A percentile compares a stretch with the other conserved stretches of the same genome.
Conservation (phyloP, 768 basidiomycete genomes). For the Mycena venus region DNA sequence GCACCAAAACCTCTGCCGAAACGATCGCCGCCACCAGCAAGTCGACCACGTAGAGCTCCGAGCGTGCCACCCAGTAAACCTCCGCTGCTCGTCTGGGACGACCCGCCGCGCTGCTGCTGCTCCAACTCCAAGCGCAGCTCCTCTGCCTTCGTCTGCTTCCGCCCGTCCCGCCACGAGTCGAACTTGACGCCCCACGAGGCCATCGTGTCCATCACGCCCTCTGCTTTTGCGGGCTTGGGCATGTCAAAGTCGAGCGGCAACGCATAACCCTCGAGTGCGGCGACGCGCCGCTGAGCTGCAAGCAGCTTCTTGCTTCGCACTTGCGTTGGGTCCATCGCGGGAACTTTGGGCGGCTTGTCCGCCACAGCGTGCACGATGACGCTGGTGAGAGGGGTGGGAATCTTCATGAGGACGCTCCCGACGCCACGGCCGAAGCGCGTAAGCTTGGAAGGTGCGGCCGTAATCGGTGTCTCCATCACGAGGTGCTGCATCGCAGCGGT, state of each 20-base stretch:
- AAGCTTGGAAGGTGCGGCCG: constrained; percentile 15
- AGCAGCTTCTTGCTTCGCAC: constrained; percentile 15
- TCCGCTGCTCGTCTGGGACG: background rate
- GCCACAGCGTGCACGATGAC: constrained; percentile 36
- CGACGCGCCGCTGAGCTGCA: constrained; percentile 35
- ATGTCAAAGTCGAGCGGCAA: constrained; percentile 35
- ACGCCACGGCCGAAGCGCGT: constrained; percentile 34
- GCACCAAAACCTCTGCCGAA: background rate
- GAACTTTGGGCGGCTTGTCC: constrained; percentile 26
- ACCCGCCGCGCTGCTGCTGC: constrained; percentile 3
- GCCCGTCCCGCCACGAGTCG: constrained; percentile 29
- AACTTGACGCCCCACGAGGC: constrained; percentile 37
- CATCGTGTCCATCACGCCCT: constrained; percentile 40
- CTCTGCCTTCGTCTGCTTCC: constrained; percentile 35
- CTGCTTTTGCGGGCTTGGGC: constrained; percentile 36
- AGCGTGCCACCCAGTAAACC: background rate
- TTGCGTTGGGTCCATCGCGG: constrained; percentile 17
- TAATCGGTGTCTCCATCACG: constrained; percentile 23
- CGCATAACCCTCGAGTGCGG: constrained; percentile 35
- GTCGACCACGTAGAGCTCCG: background rate
- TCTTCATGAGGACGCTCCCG: constrained; percentile 27
- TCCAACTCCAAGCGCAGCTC: constrained; percentile 31
- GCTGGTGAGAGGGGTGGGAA: constrained; percentile 29
- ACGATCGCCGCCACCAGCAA: background rate
- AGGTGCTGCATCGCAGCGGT: constrained; percentile 39